Evolutionary conservation across 192 early-diverging fungal genomes (phyloP), one percentile per base, ranked within the genome.

Genomic region (Haplosporangium gracile): DNA sequence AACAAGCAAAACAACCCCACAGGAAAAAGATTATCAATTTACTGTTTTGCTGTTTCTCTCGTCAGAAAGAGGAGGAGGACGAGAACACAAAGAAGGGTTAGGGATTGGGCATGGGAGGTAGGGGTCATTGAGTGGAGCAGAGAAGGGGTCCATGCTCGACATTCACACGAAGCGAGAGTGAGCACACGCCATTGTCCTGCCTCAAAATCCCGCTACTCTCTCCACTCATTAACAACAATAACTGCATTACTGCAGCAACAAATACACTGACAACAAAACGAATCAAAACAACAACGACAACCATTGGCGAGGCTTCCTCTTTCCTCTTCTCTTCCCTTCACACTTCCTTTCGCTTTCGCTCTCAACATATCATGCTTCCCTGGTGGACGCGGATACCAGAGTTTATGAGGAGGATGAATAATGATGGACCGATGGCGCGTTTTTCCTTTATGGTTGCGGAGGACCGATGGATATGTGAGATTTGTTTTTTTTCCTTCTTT

Each of bases 121-220:
- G 26, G 55, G 24, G 26, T 49, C 47, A 20, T 5, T 51, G 60
- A 65, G 29, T 32, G 60, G 26, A 65, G 60, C 49, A 65, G 26
- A 11, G 60, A 65, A 57, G n/a, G 55, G 60, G 60, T 65, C 60
- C 60, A 65, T 65, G 60, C 60, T 29, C 60, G 26, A 65, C 32
- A 29, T 65, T 65, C 60, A 65, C 60, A 65, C 60, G 60, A 65
- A 34, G 49, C 49, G 49, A 51, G 60, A 11, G 26, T 65, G 29
- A 65, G 60, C 60, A 65, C 60, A 32, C 60, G 29, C 60, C 60
- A 65, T 51, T 65, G 13, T 65, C 29, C 49, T 51, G 49, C 49
- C 49, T 51, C 60, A 65, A 65, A 15, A 29, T 26, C 29, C 60
- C 60, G 32, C 55, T 24, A 3, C 22, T 22, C 60, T 15, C 60